Conservation (phyloP, 2,329 filamentous ascomycete species). For the Botrytis deweyae region DNA sequence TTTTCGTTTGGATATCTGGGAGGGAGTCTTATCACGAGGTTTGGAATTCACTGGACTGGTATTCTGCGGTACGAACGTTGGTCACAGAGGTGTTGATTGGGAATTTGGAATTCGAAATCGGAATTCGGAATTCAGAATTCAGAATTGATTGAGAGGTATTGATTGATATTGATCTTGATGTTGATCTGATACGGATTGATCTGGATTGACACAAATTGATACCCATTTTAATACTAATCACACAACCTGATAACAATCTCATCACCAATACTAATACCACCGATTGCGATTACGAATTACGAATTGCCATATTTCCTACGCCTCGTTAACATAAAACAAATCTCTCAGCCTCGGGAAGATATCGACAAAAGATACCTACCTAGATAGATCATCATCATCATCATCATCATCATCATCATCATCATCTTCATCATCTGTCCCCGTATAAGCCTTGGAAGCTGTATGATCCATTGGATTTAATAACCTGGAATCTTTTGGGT, state of each 20-base stretch:
- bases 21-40: not conserved
- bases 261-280: not conserved
- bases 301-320: not conserved
- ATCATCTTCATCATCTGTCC: not conserved
- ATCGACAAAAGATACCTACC: not conserved
- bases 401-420: not conserved
- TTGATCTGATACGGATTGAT: too few species aligned
- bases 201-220: not conserved
- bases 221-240: not conserved
- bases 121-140: too few species aligned
- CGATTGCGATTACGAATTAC: not conserved
- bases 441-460: not conserved
- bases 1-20: not conserved
- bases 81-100: not conserved
- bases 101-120: too few species aligned
- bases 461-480: not conserved
- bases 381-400: not conserved
- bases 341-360: not conserved
- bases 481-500: not conserved
- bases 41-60: not conserved
- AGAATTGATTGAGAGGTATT: not conserved
- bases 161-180: too few species aligned
- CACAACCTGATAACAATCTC: not conserved
- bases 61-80: not conserved
- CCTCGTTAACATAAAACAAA: not conserved